Percentiles rank a stretch among this genome's conserved stretches.
Conservation (phyloP, 345 rosid genomes). For the Mercurialis annua region DNA sequence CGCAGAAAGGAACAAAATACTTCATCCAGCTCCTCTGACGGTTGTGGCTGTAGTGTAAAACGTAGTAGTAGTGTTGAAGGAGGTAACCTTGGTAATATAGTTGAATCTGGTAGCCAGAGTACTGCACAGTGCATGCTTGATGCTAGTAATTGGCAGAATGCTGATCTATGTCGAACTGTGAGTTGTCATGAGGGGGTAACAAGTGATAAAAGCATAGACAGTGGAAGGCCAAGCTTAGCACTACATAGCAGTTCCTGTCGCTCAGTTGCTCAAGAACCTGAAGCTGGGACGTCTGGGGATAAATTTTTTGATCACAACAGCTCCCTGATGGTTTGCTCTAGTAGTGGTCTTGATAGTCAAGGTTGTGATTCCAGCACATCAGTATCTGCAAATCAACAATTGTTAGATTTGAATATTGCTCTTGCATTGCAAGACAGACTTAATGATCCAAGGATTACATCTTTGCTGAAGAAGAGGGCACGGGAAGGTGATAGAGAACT, state of each 20-base stretch:
- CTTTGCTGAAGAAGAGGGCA: slow-evolving; percentile 75
- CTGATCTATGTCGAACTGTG: slow-evolving; percentile 49
- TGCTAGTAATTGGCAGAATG: slow-evolving; percentile 51
- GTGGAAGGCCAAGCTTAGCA: slow-evolving; percentile 93
- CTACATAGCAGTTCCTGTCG: slow-evolving; percentile 86
- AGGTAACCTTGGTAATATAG: slow-evolving; percentile 57
- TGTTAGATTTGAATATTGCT: slow-evolving; percentile 81
- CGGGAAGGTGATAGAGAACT: slow-evolving; percentile 81
- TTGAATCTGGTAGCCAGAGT: slow-evolving; percentile 53
- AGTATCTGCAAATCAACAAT: slow-evolving; percentile 74
- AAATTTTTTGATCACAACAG: slow-evolving; percentile 60
- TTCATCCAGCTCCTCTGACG: slow-evolving; percentile 98
- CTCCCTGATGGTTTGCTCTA: slow-evolving; percentile 60
- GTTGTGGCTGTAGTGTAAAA: slow-evolving; percentile 95
- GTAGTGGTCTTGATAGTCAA: slow-evolving; percentile 89
- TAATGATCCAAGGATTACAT: slow-evolving; percentile 84
- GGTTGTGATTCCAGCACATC: slow-evolving; percentile 94
- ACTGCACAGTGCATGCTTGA: slow-evolving; percentile 46
- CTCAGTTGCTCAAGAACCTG: slow-evolving; percentile 82
- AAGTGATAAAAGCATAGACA: slow-evolving; percentile 93
- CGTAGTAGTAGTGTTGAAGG: slow-evolving; percentile 86
- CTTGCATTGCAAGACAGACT: slow-evolving; percentile 84
- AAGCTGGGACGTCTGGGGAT: slow-evolving; percentile 64
- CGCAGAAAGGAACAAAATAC: slow-evolving; percentile 85
- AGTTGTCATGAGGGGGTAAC: slow-evolving; percentile 79